Evolutionary conservation across 2,329 filamentous ascomycete species (phyloP), one percentile per base, ranked within the genome.

Genomic region (Stagonosporopsis tanaceti): DNA sequence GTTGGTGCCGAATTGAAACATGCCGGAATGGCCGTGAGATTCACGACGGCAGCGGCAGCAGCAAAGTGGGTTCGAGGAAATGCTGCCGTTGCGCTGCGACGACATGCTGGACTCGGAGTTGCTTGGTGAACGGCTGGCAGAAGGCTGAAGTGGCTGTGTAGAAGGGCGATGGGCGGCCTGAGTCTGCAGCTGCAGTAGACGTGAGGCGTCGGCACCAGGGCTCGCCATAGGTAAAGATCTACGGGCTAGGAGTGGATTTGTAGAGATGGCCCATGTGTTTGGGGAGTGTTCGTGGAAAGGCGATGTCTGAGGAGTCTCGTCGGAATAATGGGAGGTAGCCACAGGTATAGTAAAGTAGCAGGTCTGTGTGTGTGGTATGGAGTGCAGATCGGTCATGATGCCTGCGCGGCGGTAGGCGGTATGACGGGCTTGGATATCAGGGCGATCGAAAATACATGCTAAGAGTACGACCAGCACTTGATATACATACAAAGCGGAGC

Each of bases 141-240:
- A 48, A n/a, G 63, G 50, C 41, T 72, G 71, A 27, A 71, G 46
- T 34, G 71, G 69, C 45, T 72, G 63, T 6, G 72, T 58, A 30
- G 61, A 53, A 11, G 72, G 71, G 14, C 72, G 69, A 53, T 78
- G 67, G 39, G 75, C 72, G 42, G 76, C 76, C 12, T 66, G 46
- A 14, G 76, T 77, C 55, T 78, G 76, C 11, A 78, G 64, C 62
- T 78, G 76, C 50, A 78, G 67, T 27, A 78, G 48, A 50, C 72
- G 73, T 52, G 75, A 75, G 34, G 72, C 68, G 42, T 76, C 71
- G 1, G 55, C 40, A 14, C 55, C 20, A 9, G 67, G 57, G 48
- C 60, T 59, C 51, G 65, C 60, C 69, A 69, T 73, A 41, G 57
- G 57, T 6, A 65, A 54, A n/a, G 53, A 27, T 40, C 74, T 67